phyloP scores from a whole-genome alignment of 2,329 filamentous ascomycete genomes.

The Tolypocladium paradoxum region DNA sequence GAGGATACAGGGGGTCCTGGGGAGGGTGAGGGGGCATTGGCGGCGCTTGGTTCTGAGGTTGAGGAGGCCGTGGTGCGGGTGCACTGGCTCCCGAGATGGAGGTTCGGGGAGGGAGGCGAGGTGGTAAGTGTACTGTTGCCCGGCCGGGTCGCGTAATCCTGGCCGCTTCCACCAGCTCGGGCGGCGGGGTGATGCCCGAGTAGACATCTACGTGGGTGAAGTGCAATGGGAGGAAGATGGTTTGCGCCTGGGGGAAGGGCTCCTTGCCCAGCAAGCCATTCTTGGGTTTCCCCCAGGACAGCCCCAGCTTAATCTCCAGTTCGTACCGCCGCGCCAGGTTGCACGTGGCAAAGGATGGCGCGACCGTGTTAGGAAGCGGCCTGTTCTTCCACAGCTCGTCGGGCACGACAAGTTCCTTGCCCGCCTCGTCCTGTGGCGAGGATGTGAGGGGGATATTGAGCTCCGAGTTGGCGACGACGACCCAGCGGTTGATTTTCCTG shows the following conservation, averaged over 20 bases:
- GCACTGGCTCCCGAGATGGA: conserved; percentile 13
- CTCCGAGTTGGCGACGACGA: conserved; percentile 61
- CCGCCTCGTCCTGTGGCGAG: conserved; percentile 40
- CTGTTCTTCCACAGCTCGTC: conserved; percentile 60
- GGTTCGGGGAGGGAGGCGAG: conserved; percentile 24
- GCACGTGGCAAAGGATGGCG: conserved; percentile 79
- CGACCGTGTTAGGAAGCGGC: conserved; percentile 72
- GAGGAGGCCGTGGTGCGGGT: conserved; percentile 8
- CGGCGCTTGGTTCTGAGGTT: conserved; percentile 10
- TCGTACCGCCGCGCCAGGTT: conserved; percentile 77
- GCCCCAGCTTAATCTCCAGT: conserved; percentile 68
- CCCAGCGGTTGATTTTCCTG: conserved; percentile 62
- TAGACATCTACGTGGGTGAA: conserved; percentile 68
- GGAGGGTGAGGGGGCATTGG: conserved; percentile 17
- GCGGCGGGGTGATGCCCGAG: conserved; percentile 77
- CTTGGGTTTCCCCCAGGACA: conserved; percentile 58
- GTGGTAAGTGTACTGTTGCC: conserved; percentile 22
- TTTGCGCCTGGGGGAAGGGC: conserved; percentile 41
- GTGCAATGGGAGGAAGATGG: conserved; percentile 66
- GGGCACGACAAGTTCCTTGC: conserved; percentile 60
- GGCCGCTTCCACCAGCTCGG: conserved; percentile 57
- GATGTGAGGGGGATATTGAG: conserved; percentile 61
- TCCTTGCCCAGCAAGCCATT: conserved; percentile 14
- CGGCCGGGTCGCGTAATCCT: conserved; percentile 25
- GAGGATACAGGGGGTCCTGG: conserved; percentile 45